Conservation (phyloP, 2,329 filamentous ascomycete species). For the Sclerotinia minor region DNA sequence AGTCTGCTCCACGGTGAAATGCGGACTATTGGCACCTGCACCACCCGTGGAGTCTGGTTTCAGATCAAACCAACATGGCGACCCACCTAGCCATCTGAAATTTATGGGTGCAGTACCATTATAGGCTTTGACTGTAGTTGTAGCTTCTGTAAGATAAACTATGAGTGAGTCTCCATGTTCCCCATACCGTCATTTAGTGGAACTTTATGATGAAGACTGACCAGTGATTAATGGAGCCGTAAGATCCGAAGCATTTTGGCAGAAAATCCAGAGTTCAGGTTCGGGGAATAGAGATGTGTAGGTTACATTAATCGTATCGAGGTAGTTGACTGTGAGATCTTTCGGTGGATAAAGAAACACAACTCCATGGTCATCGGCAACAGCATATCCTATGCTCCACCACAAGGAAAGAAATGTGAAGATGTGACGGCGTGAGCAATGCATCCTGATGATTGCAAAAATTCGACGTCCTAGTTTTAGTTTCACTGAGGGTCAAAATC, state of each 20-base stretch:
- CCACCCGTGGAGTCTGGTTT: conserved; percentile 28
- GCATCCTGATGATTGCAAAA: background rate
- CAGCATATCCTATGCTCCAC: conserved; percentile 18
- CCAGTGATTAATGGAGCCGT: conserved; percentile 19
- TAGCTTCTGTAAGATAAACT: background rate
- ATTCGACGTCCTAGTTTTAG: background rate
- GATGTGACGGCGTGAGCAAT: background rate
- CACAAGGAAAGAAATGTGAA: conserved; percentile 6
- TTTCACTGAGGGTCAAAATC: background rate
- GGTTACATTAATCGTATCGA: conserved; percentile 33
- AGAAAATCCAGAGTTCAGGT: conserved; percentile 31
- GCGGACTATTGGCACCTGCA: conserved; percentile 29
- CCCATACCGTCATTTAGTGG: background rate
- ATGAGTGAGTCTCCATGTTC: background rate
- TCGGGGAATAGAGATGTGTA: conserved; percentile 30
- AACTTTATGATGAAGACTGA: background rate
- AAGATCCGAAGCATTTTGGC: conserved; percentile 23
- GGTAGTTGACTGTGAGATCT: conserved; percentile 29
- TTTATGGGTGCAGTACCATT: conserved; percentile 29
- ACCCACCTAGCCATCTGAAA: conserved; percentile 26
- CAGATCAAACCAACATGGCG: conserved; percentile 33
- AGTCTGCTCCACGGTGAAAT: conserved; percentile 11
- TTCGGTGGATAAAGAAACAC: conserved; percentile 30
- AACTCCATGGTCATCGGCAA: conserved; percentile 28
- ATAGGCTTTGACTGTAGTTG: conserved; percentile 20